phyloP scores from a whole-genome alignment of 2,329 filamentous ascomycete species.

The Colletotrichum plurivorum region DNA sequence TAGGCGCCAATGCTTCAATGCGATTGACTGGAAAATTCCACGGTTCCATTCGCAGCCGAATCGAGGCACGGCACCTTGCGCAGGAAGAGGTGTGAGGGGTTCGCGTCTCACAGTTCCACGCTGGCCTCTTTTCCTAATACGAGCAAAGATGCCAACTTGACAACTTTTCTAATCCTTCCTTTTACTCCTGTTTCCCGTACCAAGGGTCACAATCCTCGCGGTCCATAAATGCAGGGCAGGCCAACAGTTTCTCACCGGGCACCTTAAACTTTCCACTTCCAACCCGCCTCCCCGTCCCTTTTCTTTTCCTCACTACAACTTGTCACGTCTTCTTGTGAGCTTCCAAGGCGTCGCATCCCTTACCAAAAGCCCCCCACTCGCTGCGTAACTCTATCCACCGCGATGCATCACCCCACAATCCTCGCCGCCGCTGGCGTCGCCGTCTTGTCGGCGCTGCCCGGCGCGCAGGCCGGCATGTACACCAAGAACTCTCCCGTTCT shows the following conservation, averaged over 20 bases:
- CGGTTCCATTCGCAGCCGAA: conserved; percentile 34
- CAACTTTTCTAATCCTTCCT: conserved; percentile 3
- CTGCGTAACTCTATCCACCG: conserved; percentile 40
- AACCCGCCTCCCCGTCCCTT: background rate
- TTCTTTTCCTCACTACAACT: background rate
- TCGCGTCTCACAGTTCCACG: conserved; percentile 52
- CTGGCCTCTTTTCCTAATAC: conserved; percentile 58
- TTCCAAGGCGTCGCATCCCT: conserved; percentile 32
- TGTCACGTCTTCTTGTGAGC: background rate
- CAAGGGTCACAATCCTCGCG: conserved; percentile 1
- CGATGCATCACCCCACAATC: conserved; percentile 68
- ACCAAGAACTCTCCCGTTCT: conserved; percentile 88
- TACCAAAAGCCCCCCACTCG: conserved; percentile 18
- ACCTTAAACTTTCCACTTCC: conserved; percentile 12
- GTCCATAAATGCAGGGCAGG: conserved; percentile 15
- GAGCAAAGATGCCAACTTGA: conserved; percentile 46
- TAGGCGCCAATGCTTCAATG: conserved; percentile 8
- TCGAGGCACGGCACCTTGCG: conserved; percentile 15
- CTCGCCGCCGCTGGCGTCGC: conserved; percentile 71
- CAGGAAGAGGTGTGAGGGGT: conserved; percentile 26
- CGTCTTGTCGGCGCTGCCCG: conserved; percentile 76
- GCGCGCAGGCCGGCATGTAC: conserved; percentile 82
- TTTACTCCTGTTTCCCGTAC: conserved; percentile 18
- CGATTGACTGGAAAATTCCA: conserved; percentile 39
- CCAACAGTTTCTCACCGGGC: conserved; percentile 7